Evolutionary conservation across 2,329 filamentous ascomycete species (phyloP).

Genomic region (Venturia oleaginea): DNA sequence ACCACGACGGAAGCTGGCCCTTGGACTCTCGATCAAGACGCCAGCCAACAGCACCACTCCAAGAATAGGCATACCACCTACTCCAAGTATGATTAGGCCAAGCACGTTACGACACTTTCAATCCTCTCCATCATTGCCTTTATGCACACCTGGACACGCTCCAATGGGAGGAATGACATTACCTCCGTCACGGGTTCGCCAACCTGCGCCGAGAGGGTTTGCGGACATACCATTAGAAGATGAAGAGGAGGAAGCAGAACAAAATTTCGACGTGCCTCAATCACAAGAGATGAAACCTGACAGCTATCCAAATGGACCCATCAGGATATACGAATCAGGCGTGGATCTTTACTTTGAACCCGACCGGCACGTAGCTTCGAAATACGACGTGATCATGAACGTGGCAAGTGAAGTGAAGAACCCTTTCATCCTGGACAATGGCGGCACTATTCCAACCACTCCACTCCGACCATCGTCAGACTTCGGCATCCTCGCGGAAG

Average conservation of each 20-base stretch:
- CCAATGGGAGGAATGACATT: constrained; percentile 44
- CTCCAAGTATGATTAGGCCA: constrained; percentile 44
- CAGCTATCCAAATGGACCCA: constrained; percentile 72
- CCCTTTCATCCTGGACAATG: constrained; percentile 46
- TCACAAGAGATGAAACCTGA: constrained; percentile 63
- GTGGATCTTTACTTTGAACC: constrained; percentile 76
- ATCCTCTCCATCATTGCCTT: constrained; percentile 50
- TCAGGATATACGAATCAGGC: constrained; percentile 70
- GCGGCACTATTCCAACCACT: constrained; percentile 21
- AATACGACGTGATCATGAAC: constrained; percentile 77
- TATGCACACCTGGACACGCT: constrained; percentile 43
- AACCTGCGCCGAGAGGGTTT: constrained; percentile 27
- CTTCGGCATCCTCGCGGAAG: constrained; percentile 7
- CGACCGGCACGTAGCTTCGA: constrained; percentile 63
- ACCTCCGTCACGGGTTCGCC: constrained; percentile 30
- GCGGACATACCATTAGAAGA: constrained; percentile 60
- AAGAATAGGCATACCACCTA: constrained; percentile 50
- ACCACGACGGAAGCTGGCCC: constrained; percentile 53
- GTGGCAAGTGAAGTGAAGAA: constrained; percentile 75
- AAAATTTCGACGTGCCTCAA: constrained; percentile 46
- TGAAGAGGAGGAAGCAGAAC: constrained; percentile 54
- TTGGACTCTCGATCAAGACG: constrained; percentile 66
- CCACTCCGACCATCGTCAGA: constrained; percentile 1
- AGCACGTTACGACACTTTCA: constrained; percentile 49
- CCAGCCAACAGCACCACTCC: constrained; percentile 48